Evolutionary conservation across 306 rosid species (phyloP).

Genomic region (Rubus parviflorus): DNA sequence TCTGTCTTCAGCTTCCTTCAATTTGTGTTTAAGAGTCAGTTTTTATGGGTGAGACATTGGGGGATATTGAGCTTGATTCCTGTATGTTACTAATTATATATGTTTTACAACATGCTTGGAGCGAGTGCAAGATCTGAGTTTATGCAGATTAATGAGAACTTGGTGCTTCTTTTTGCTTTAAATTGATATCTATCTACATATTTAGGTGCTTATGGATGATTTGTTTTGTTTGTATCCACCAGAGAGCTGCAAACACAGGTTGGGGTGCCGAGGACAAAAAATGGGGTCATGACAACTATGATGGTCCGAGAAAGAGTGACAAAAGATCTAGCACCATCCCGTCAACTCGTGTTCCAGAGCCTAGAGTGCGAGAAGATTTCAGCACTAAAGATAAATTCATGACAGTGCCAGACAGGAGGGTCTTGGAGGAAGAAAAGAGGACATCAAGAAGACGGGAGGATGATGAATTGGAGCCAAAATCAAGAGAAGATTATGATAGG

Average conservation of each 20-base stretch:
- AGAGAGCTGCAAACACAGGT: conserved; percentile 98
- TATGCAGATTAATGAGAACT: neutral
- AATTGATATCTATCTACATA: neutral
- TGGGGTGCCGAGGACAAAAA: conserved; percentile 69
- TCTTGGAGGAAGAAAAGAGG: conserved; percentile 43
- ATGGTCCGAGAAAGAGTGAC: conserved; percentile 43
- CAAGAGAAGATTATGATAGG: conserved; percentile 31
- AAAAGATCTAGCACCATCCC: conserved; percentile 33
- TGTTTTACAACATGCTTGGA: neutral
- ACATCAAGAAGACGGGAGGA: conserved; percentile 29
- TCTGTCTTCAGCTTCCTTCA: neutral
- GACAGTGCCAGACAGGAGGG: neutral
- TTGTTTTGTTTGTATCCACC: conserved; percentile 31
- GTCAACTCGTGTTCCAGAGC: conserved; percentile 32
- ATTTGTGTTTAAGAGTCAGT: neutral
- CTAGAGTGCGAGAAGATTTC: conserved; percentile 28
- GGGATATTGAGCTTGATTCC: neutral
- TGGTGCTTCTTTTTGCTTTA: neutral
- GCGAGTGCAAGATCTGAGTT: neutral
- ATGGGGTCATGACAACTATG: conserved; percentile 76
- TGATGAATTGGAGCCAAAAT: conserved; percentile 39
- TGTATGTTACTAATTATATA: neutral
- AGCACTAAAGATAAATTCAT: neutral
- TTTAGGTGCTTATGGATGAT: conserved; percentile 20
- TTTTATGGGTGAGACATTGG: neutral